These are phyloP conservation scores for Chlorophyllum brunneum DNA, from an alignment of 768 basidiomycete species.

Conservation along the genomic window DNA sequence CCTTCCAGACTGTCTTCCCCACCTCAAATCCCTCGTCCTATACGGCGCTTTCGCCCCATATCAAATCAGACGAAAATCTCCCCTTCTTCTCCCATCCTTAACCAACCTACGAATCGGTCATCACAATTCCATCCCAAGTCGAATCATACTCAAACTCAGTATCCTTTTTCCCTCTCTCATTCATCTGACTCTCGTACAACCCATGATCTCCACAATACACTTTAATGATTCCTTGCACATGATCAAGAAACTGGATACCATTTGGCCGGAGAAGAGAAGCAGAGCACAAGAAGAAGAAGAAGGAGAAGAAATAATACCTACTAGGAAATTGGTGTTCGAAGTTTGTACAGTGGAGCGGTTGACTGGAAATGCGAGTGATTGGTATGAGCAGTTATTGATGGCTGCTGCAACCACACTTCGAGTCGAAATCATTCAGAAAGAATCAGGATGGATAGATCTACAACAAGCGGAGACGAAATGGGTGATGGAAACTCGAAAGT, in stretches of 20 bases:
- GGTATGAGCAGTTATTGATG: not conserved
- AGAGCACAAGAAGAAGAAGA: not conserved
- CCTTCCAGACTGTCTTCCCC: not conserved
- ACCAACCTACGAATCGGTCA: not conserved
- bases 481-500: not conserved
- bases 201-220: not conserved
- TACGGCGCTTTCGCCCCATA: not conserved
- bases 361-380: not conserved
- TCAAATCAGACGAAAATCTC: not conserved
- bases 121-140: not conserved
- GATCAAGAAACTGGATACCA: not conserved
- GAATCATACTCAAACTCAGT: not conserved
- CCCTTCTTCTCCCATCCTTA: not conserved
- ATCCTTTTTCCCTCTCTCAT: not conserved
- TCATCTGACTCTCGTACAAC: not conserved
- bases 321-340: not conserved
- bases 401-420: not conserved
- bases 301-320: no score
- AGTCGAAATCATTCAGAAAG: not conserved
- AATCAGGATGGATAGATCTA: not conserved
- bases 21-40: not conserved
- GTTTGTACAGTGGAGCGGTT: not conserved
- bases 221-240: conserved; percentile 1
- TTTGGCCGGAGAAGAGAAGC: not conserved
- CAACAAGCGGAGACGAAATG: not conserved